A percentile compares a stretch with the other conserved stretches of the same genome.
Conservation (phyloP, 2,329 filamentous ascomycete species). For the Phialocephala sp. region DNA sequence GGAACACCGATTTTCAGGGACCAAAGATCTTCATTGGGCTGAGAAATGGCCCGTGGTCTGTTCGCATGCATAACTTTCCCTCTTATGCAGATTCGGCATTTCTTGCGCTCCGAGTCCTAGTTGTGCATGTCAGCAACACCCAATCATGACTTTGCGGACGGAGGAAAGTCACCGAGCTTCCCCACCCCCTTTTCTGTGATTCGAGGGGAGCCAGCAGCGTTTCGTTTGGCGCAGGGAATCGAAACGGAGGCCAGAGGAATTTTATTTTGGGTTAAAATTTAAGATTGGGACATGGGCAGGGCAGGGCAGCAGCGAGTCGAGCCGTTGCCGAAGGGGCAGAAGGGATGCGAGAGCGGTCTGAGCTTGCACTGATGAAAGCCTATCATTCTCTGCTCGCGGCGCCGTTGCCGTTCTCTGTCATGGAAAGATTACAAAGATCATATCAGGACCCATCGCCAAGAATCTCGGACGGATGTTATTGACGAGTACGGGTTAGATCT, state of each 20-base stretch:
- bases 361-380: background rate
- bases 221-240: background rate
- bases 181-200: background rate
- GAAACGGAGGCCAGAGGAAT: background rate
- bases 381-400: background rate
- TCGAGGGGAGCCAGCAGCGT: background rate
- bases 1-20: conserved; percentile 5
- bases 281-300: background rate
- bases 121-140: background rate
- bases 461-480: background rate
- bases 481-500: background rate
- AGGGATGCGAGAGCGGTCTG: conserved; percentile 3
- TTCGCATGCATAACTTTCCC: background rate
- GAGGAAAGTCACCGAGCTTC: background rate
- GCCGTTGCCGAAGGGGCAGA: background rate
- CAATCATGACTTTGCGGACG: background rate
- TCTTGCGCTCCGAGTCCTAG: background rate
- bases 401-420: too few species aligned
- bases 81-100: conserved; percentile 4
- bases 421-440: background rate
- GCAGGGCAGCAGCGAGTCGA: conserved; percentile 9
- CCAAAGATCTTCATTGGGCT: background rate
- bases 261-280: background rate
- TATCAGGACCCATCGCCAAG: background rate
- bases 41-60: background rate